Base-by-base conservation (phyloP, 805 yeast species). In the Wickerhamiella dianesei region DNA sequence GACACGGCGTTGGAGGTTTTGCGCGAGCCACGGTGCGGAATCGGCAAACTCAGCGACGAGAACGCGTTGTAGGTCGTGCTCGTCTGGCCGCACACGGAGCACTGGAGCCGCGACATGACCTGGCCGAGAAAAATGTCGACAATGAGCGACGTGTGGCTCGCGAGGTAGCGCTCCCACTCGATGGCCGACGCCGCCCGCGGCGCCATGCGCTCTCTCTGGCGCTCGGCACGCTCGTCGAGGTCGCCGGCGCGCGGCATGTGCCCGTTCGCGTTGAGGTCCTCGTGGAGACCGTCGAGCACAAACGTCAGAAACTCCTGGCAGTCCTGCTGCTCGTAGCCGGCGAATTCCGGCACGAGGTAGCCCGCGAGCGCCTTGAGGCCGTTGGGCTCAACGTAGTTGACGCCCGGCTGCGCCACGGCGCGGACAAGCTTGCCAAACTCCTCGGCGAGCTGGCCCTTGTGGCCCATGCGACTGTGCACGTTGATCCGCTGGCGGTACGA, bases 111-210 rank as follows among this genome's bases (percentile, higher is more conserved):
- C n/a, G 94, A 82, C 43, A 82, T 72, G 56, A 80, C 82, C 63
- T 88, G 96, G 1, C 96, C 97, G 59, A 85, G 94, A 60, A 85
- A 85, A 44, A 77, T 72, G 54, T 83, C 88, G 2, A 83, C 92
- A 20, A 88, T 73, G 1, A 80, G 71, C 37, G 95, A 85, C 53
- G 80, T 79, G 59, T 88, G 86, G 18, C 83, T 73, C 48, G 77
- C 79, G 47, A 85, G 66, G 59, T 86, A 86, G 48, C 94, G 68
- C 57, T 84, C 95, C 97, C 97, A 88, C 60, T 88, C 96, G 44
- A 86, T 76, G 0, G 92, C 75, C 0, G 95, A 79, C 0, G 95
- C 96, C 21, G 82, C 68, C 48, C 95, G 70, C 2, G 86, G 71
- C 0, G 94, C 82, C 57, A 85, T 63, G 21, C 64, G 64, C 59